Base-by-base conservation (phyloP, 163 green algal species). In the Scenedesmus sp. region DNA sequence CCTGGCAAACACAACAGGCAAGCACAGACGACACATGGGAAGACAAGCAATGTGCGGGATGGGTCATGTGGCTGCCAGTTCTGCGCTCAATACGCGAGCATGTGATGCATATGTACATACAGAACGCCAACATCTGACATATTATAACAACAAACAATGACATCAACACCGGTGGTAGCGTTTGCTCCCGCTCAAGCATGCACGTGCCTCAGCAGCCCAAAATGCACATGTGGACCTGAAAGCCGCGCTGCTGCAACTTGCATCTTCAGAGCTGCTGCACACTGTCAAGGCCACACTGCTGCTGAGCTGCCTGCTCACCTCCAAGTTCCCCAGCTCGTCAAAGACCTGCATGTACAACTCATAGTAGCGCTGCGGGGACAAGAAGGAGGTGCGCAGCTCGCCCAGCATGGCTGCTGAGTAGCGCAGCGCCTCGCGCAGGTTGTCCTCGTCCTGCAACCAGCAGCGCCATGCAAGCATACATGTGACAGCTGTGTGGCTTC, bases 361-460 rank as follows among this genome's bases (percentile, higher is more conserved):
- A 88, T 99, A 99, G 92, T 99, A 99, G 86, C 97, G 97, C 82
- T 99, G 97, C 4, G 98, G 98, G 20, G 96, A 96, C 86, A 97
- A 90, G 79, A 96, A 91, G 0, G 97, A 98, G 0, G 98, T 99
- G 40, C 98, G 95, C 70, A 99, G 95, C 94, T 99, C 98, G 30
- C 95, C 97, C 22, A 99, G 96, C 96, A 99, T 98, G 0, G 95
- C 95, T 0, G 96, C 94, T 12, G 96, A 96, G 92, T 97, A 98
- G 37, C 97, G 97, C n/a, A 99, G 94, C 37, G 97, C 96, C 82
- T 99, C 98, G 2, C 97, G 92, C 89, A 99, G 91, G 93, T 99
- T 99, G 93, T 98, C 96, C 20, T 98, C 96, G 42, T 99, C 98
- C 97, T 99, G 94, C 12, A 24, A 65, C 83, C 33, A 35, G 53